Evolutionary conservation across 2,329 filamentous ascomycete genomes (phyloP).

Genomic region (Phoma sp.): DNA sequence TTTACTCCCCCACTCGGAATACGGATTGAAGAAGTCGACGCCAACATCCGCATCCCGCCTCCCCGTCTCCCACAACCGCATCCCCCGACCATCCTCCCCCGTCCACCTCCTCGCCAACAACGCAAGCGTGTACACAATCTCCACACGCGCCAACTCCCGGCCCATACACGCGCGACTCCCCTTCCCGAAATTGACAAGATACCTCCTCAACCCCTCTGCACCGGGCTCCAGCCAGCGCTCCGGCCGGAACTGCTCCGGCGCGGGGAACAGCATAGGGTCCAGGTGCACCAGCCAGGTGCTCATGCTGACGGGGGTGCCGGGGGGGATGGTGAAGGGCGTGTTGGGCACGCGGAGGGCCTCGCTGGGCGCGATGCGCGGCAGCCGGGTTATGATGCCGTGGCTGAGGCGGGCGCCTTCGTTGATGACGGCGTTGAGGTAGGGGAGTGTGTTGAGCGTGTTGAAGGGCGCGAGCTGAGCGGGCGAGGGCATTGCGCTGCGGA

Average conservation of each 20-base stretch:
- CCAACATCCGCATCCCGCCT: constrained; percentile 25
- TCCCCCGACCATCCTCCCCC: not conserved
- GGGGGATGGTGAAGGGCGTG: constrained; percentile 19
- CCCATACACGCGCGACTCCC: constrained; percentile 51
- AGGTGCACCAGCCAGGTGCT: constrained; percentile 23
- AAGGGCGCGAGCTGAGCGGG: not conserved
- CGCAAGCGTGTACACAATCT: constrained; percentile 29
- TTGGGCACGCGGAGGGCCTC: constrained; percentile 17
- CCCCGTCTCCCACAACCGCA: constrained; percentile 32
- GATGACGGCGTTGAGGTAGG: constrained; percentile 30
- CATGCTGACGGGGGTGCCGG: constrained; percentile 35
- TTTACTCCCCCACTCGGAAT: not conserved
- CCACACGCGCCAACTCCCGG: constrained; percentile 41
- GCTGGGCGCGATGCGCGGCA: constrained; percentile 27
- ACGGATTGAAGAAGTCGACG: constrained; percentile 36
- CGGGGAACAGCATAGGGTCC: constrained; percentile 28
- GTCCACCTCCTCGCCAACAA: constrained; percentile 11
- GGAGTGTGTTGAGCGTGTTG: constrained; percentile 16
- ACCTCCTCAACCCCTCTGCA: constrained; percentile 33
- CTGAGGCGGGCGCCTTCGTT: constrained; percentile 32
- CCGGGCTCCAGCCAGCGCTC: constrained; percentile 36
- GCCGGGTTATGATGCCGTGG: constrained; percentile 30
- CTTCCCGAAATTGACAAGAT: constrained; percentile 48
- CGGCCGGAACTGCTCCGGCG: constrained; percentile 26
- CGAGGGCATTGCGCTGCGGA: constrained; percentile 19